Evolutionary conservation across 2,329 filamentous ascomycete species (phyloP).

Genomic region (Stagonosporopsis chrysanthemi): DNA sequence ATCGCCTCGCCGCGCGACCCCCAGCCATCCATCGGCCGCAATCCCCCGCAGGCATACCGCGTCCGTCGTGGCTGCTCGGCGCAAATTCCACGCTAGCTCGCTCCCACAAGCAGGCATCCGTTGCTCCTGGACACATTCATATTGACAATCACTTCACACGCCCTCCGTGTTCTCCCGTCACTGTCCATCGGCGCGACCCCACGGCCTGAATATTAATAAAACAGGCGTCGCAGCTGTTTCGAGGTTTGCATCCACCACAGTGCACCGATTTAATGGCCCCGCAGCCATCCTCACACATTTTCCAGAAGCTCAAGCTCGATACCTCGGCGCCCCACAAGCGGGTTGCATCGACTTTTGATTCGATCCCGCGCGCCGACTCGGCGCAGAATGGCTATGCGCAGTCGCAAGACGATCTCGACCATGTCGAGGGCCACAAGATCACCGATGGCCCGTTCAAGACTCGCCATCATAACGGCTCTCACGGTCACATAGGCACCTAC

Average conservation of each 20-base stretch:
- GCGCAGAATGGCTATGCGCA: constrained; percentile 32
- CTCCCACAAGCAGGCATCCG: constrained; percentile 23
- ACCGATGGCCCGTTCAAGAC: constrained; percentile 28
- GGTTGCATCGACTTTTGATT: constrained; percentile 47
- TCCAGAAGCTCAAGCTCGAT: constrained; percentile 54
- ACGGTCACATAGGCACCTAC: constrained; percentile 27
- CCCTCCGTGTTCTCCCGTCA: constrained; percentile 38
- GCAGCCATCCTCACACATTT: constrained; percentile 49
- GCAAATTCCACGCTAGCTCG: constrained; percentile 20
- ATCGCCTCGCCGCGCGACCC: background rate
- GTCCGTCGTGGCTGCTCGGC: background rate
- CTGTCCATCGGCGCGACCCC: constrained; percentile 35
- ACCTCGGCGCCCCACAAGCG: constrained; percentile 46
- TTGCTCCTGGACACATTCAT: constrained; percentile 29
- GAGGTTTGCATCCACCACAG: constrained; percentile 48
- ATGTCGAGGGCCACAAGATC: constrained; percentile 28
- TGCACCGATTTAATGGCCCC: constrained; percentile 50
- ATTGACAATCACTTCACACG: constrained; percentile 31
- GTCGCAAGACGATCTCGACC: constrained; percentile 33
- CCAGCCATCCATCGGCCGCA: background rate
- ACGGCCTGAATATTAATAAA: constrained; percentile 41
- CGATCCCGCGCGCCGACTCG: constrained; percentile 42
- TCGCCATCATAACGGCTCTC: constrained; percentile 27
- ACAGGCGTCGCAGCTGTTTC: constrained; percentile 17
- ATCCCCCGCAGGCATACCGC: constrained; percentile 2